These are phyloP conservation scores for Oryza meyeriana DNA, from an alignment of 176 grass and related monocot species.

Conservation along the genomic window DNA sequence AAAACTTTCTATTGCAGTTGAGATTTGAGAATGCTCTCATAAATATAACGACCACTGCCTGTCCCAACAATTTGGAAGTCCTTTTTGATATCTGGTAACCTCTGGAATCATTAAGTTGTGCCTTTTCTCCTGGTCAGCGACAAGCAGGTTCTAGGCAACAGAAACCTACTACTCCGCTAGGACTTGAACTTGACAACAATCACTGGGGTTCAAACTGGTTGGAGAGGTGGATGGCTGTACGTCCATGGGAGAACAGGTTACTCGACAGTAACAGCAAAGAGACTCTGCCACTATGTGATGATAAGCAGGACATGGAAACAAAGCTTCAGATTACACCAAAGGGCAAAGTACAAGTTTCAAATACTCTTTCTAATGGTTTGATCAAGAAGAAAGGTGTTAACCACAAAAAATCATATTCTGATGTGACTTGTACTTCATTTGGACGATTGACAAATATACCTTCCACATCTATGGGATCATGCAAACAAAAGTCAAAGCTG, in stretches of 20 bases:
- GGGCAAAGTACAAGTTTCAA: constrained; percentile 35
- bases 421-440: constrained; percentile 63
- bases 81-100: constrained; percentile 14
- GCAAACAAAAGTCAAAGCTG: constrained; percentile 47
- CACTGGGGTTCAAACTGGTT: constrained; percentile 99
- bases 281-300: constrained; percentile 32
- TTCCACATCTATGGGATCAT: constrained; percentile 52
- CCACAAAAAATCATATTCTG: constrained; percentile 59
- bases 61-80: not conserved
- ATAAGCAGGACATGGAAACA: constrained; percentile 48
- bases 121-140: constrained; percentile 56
- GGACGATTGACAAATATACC: constrained; percentile 37
- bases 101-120: not conserved
- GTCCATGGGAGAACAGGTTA: constrained; percentile 92
- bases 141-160: constrained; percentile 84
- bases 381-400: constrained; percentile 51
- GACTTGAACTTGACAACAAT: constrained; percentile 52
- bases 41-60: not conserved
- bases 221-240: constrained; percentile 97
- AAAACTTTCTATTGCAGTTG: not conserved
- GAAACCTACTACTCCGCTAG: constrained; percentile 39
- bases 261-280: constrained; percentile 77
- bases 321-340: constrained; percentile 49
- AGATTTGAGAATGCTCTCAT: constrained; percentile 19
- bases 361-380: constrained; percentile 18